Percentiles rank a stretch among this genome's conserved stretches.
These are phyloP conservation scores for Hymenoscyphus salicellus DNA, from an alignment of 2,329 filamentous ascomycete species.

Conservation along the genomic window DNA sequence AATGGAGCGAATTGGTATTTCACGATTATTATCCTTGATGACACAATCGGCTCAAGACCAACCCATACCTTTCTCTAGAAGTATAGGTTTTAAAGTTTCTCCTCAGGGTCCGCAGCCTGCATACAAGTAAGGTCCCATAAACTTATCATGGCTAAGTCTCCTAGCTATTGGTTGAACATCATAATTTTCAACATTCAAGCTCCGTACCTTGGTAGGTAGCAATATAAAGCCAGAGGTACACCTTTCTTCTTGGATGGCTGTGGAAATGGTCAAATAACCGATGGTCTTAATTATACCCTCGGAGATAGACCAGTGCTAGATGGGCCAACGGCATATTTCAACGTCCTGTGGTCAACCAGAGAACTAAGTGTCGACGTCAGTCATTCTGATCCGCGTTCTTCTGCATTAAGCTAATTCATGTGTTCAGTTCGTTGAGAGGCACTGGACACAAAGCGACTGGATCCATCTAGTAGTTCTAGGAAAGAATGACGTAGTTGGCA, in stretches of 20 bases:
- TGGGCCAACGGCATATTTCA: background rate
- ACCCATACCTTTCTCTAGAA: no score
- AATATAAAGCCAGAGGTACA: background rate
- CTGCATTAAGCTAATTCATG: background rate
- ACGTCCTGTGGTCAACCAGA: background rate
- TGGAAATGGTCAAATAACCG: background rate
- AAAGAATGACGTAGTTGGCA: background rate
- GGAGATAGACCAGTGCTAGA: background rate
- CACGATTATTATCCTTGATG: no score
- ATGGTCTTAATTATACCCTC: slow-evolving; percentile 2
- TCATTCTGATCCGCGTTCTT: background rate
- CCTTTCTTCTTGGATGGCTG: background rate
- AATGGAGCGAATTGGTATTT: no score
- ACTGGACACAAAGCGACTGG: background rate
- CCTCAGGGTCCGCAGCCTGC: no score
- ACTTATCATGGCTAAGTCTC: no score
- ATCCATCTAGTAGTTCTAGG: background rate
- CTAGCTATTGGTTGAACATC: no score
- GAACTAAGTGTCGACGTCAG: slow-evolving; percentile 6
- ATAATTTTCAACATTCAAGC: no score
- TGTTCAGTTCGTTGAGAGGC: background rate
- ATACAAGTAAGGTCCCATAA: no score
- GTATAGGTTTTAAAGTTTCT: no score
- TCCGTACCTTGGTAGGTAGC: no score
- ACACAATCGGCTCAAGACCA: no score